Conservation (phyloP, 345 rosid species). For the Brassica napus region DNA sequence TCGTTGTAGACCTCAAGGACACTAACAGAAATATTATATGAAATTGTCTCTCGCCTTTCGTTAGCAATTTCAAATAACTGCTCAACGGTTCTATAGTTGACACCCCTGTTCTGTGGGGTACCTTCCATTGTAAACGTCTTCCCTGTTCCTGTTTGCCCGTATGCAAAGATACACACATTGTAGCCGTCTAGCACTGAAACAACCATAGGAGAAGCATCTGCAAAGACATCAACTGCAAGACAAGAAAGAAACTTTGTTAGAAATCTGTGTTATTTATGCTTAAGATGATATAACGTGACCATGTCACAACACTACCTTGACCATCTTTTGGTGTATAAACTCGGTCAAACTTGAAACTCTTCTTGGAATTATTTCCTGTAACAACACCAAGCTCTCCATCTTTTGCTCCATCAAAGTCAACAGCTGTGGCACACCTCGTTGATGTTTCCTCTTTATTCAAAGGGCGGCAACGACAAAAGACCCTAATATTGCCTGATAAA, state of each 20-base stretch:
- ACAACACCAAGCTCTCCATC: conserved; percentile 88
- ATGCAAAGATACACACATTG: conserved; percentile 97
- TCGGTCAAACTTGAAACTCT: conserved; percentile 77
- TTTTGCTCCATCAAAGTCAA: conserved; percentile 80
- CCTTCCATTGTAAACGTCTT: conserved; percentile 99
- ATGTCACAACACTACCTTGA: conserved; percentile 63
- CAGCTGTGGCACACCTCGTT: conserved; percentile 55
- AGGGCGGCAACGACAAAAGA: conserved; percentile 96
- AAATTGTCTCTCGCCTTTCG: conserved; percentile 75
- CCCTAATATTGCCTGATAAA: conserved; percentile 86
- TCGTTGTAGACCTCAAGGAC: conserved; percentile 98
- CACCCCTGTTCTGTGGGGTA: conserved; percentile 77
- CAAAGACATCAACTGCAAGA: conserved; percentile 78
- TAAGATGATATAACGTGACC: conserved; percentile 13
- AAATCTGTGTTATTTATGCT: not conserved
- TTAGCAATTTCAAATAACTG: conserved; percentile 67
- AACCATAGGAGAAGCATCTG: conserved; percentile 88
- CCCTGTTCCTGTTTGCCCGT: conserved; percentile 98
- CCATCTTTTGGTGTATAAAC: conserved; percentile 83
- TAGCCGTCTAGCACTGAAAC: conserved; percentile 91
- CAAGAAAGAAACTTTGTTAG: conserved; percentile 20
- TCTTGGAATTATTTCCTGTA: conserved; percentile 60
- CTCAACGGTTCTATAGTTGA: conserved; percentile 90
- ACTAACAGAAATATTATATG: conserved; percentile 78
- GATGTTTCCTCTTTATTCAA: conserved; percentile 66